phyloP scores from a whole-genome alignment of 164 flowering plant species.

The Warburgia ugandensis region DNA sequence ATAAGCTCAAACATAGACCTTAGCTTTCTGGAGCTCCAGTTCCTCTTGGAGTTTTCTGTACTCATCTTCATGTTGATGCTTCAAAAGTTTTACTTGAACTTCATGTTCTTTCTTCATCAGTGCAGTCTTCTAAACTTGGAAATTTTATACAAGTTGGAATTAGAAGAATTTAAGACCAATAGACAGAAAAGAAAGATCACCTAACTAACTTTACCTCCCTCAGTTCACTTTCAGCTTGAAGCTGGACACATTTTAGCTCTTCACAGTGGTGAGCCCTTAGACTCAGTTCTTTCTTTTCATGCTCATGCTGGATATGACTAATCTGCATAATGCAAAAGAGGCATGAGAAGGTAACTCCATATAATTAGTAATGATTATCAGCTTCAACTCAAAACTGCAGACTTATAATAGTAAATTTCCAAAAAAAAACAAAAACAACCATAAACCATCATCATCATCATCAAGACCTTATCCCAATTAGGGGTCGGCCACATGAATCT shows the following conservation, averaged over 20 bases:
- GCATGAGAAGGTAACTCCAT: too few relatives aligned
- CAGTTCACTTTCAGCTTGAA: slow-evolving; percentile 64
- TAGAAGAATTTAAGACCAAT: neutral
- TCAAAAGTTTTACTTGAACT: slow-evolving; percentile 54
- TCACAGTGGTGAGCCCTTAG: slow-evolving; percentile 47
- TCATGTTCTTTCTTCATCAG: slow-evolving; percentile 65
- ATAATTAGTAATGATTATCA: too few relatives aligned
- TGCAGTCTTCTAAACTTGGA: slow-evolving; percentile 36
- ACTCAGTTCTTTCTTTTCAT: slow-evolving; percentile 39
- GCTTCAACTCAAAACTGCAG: too few relatives aligned
- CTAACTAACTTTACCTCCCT: slow-evolving; percentile 45
- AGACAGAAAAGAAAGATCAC: neutral
- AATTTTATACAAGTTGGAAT: neutral
- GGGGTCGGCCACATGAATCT: too few relatives aligned
- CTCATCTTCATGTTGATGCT: slow-evolving; percentile 71
- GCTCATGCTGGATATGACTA: slow-evolving; percentile 45
- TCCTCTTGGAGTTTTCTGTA: slow-evolving; percentile 65
- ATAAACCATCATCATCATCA: too few relatives aligned
- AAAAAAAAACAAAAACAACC: too few relatives aligned
- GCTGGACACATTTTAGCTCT: slow-evolving; percentile 45
- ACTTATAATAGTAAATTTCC: too few relatives aligned
- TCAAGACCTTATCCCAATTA: too few relatives aligned
- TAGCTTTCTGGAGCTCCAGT: slow-evolving; percentile 64
- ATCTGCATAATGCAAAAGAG: slow-evolving; percentile 32
- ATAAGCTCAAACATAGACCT: slow-evolving; percentile 29